phyloP scores from a whole-genome alignment of 2,329 filamentous ascomycete species.

The Pseudogymnoascus sp. region DNA sequence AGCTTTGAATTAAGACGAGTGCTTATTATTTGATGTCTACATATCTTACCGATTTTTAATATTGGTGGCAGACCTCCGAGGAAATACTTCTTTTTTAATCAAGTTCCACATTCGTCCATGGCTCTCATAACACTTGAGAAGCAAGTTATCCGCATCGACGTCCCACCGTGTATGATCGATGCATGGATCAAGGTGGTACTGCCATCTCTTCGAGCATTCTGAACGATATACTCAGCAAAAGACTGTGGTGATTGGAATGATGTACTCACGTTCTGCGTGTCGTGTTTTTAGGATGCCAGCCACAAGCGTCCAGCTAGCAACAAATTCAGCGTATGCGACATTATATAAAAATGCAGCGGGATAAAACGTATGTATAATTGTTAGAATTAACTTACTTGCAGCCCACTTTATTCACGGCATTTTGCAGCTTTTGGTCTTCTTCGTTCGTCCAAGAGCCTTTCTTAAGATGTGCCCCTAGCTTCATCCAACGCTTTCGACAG shows the following conservation, averaged over 20 bases:
- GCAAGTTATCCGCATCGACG: neutral
- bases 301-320: neutral
- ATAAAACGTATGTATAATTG: neutral
- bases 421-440: neutral
- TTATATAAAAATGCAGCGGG: neutral
- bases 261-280: neutral
- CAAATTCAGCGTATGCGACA: neutral
- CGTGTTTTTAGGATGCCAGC: neutral
- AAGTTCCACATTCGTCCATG: neutral
- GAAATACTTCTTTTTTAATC: neutral
- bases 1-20: neutral
- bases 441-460: constrained; percentile 32
- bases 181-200: constrained; percentile 36
- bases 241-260: neutral
- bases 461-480: constrained; percentile 32
- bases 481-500: constrained; percentile 38
- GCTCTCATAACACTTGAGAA: neutral
- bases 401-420: neutral
- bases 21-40: neutral
- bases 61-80: neutral
- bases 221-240: neutral
- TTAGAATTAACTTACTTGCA: neutral
- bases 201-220: constrained; percentile 43
- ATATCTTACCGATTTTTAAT: neutral
- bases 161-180: constrained; percentile 20